Evolutionary conservation across 371 early-diverging fungal genomes (phyloP), one percentile per base, ranked within the genome.

Genomic region (Mucor mucedo): DNA sequence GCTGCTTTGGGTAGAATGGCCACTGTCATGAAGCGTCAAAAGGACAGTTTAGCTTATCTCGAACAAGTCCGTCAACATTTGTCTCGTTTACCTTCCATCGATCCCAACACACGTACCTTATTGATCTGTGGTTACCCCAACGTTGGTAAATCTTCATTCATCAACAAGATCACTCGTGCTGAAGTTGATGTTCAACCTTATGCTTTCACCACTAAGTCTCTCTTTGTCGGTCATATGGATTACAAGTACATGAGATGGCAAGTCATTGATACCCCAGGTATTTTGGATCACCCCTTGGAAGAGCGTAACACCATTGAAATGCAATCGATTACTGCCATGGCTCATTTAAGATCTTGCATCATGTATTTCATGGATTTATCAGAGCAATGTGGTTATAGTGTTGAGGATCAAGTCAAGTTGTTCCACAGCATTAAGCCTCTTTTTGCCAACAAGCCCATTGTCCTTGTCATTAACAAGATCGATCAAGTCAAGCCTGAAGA

Each of bases 191-290:
- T 99, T 2, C 99, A 99, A 80, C 99, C 99, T 16, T 99, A 99
- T 79, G 99, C 99, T 32, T 99, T 99, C 87, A 99, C 99, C 41
- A 99, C 99, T 60, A 99, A 99, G 84, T 96, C 95, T 13, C 86
- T 99, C 64, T 99, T 98, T 84, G 99, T 99, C 30, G 99, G 99
- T 47, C 99, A 99, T 78, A 99, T 99, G 98, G 99, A 99, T 80
- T 99, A 99, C 91, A 95, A 98, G 77, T 97, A 99, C 79, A 86
- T 99, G 79, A 86, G 98, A 77, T 99, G 99, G 99, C 99, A 99
- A 83, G 92, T 98, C n/a, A 98, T 99, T 65, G 99, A 99, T 80
- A 99, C 99, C 13, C 99, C 99, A 8, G 99, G 99, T 70, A 98
- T 99, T 73, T 85, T 99, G 61, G 99, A 99, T 84, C 99, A 99